Evolutionary conservation across 2,329 filamentous ascomycete genomes (phyloP).

Genomic region (Beauveria varroae): DNA sequence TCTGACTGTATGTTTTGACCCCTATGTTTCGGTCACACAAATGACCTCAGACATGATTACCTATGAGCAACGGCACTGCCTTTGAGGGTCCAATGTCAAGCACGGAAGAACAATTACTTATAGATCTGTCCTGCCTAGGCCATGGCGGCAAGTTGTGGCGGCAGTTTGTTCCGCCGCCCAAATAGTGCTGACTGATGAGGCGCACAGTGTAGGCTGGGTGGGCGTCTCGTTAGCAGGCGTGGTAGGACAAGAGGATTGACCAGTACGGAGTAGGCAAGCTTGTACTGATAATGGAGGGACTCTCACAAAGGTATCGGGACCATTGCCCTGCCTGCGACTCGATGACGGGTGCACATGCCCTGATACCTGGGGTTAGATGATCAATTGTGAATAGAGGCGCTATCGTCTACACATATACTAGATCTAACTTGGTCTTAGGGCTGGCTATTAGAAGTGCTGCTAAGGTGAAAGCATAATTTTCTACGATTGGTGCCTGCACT

Average conservation of each 20-base stretch:
- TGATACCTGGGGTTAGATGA: not conserved
- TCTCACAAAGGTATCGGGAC: slow-evolving; percentile 4
- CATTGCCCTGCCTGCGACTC: not conserved
- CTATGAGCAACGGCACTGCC: not conserved
- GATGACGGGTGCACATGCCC: not conserved
- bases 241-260: not conserved
- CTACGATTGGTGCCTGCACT: not conserved
- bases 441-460: not conserved
- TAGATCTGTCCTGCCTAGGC: not conserved
- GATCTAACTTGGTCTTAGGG: too few relatives aligned
- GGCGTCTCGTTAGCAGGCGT: not conserved
- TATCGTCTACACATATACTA: too few relatives aligned
- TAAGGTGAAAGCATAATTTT: not conserved
- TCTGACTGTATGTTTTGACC: not conserved
- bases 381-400: not conserved
- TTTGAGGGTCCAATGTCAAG: not conserved
- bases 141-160: not conserved
- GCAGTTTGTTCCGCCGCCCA: slow-evolving; percentile 1
- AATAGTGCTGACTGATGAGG: slow-evolving; percentile 9
- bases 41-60: not conserved
- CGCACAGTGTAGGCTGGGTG: not conserved
- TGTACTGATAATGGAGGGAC: not conserved
- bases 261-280: not conserved
- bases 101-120: not conserved
- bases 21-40: not conserved